Evolutionary conservation across 1,284 basidiomycete species (phyloP), one percentile per base, ranked within the genome.

Genomic region (Macrocystidia cucumis): DNA sequence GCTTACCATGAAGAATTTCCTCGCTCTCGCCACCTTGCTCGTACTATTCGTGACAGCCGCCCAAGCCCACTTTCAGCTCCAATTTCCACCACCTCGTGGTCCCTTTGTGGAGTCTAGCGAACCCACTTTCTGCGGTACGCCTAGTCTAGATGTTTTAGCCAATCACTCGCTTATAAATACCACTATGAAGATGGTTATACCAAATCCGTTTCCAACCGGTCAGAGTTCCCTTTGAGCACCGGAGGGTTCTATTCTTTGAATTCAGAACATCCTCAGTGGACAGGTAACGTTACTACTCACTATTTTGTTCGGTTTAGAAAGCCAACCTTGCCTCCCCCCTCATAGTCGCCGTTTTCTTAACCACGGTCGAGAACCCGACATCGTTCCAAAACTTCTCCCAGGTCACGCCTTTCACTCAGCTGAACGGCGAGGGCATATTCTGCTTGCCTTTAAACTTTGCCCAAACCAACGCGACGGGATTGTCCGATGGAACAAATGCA

Each of bases 1-100:
- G n/a, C n/a, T n/a, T n/a, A n/a, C n/a, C n/a, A n/a, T n/a, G n/a
- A n/a, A n/a, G n/a, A n/a, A n/a, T n/a, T n/a, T n/a, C n/a, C n/a
- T n/a, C n/a, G n/a, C n/a, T n/a, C n/a, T 30, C 4, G 11, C n/a
- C 12, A 30, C 45, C 26, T 26, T 44, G 33, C 27, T 56, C 33
- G 29, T 48, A 12, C 23, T 51, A 24, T 42, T 56, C 18, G 39
- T 44, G 5, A 50, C 62, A 13, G 51, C 62, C 12, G 74, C 62
- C 26, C 64, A 65, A 29, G 81, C 78, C 5, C 83, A 86, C 55
- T 86, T 84, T 61, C 73, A 78, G 40, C 62, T 86, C 25, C 67
- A 74, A 50, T 86, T 68, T 54, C 83, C 83, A 24, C 44, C 60
- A 3, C 71, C 78, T 4, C 65, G 81, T 32, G 81, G 81, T 5